Base-by-base conservation (phyloP, 2,329 filamentous ascomycete genomes). In the Chaetomiaceae sp. region DNA sequence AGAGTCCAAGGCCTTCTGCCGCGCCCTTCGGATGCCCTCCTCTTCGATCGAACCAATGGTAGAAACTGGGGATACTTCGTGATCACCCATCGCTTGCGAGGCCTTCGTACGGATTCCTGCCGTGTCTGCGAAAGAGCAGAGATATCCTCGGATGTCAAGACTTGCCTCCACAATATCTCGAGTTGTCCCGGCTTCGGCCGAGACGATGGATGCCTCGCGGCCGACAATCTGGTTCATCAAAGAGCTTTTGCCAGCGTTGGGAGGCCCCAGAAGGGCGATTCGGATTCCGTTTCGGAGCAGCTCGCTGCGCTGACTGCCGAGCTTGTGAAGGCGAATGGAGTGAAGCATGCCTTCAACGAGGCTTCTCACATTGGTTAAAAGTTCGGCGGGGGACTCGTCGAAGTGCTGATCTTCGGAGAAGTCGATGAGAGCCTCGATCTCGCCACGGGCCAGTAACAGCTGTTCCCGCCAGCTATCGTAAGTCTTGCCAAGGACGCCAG, bases 391-490 rank as follows among this genome's bases (percentile, higher is more conserved):
- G 3, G 88, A 85, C 68, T 96, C 90, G 60, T 97, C 91, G 63
- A 99, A 95, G 70, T 97, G 88, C 69, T 99, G 92, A 63, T 97
- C 93, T 66, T 99, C 93, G 1, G 89, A 87, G 66, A 99, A 99
- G 68, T 99, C 93, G 55, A 99, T 97, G 59, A 99, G 71, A 0
- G 93, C 93, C 69, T 99, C 93, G 34, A 99, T 77, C 70, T 97
- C 91, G 9, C 89, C 93, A 2, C 93, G 82, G 9, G 91, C 91
- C 55, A 86, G 77, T 6, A 97, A 73, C 16, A 99, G 71, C 57
- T 83, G 76, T 56, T 80, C 73, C 21, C 92, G 82, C 93, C 93
- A 99, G 9, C 63, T 62, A 59, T 96, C 90, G 66, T 99, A 99
- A 16, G 83, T 82, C 53, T 77, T 75, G 0, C 88, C 82, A 12